Base-by-base conservation (phyloP, 306 rosid genomes). In the Quillaja saponaria region DNA sequence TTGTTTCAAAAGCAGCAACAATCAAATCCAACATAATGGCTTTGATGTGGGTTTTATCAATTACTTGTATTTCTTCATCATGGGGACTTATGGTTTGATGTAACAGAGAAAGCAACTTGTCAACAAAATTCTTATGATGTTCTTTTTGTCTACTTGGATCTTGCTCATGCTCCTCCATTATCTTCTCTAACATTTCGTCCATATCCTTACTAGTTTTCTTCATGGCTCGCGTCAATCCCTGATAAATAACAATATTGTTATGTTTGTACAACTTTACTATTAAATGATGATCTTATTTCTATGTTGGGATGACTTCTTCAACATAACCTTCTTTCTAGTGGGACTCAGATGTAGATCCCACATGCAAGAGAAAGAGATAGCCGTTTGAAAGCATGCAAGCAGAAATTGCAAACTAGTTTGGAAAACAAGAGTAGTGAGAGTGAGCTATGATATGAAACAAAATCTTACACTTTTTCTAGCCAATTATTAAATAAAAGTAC, bases 1-100 rank as follows among this genome's bases (percentile, higher is more conserved):
- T 7, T 5, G 63, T 68, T 11, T 68, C 80, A 0, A 46, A 7
- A 46, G 76, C 52, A 6, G 10, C 83, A 0, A 6, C 8, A 11
- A 85, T 38, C 81, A 85, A 65, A 49, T 73, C 75, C 0, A 67
- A 0, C 18, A 73, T 1, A 19, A 77, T 31, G 34, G 81, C 84
- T 50, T 84, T 84, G 64, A 68, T 73, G 46, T 71, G 61, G 7
- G 74, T 58, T 39, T 65, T 67, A 10, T 37, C 69, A 8, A 78
- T 20, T 4, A 7, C 10, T 7, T 39, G 13, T 1, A 33, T 48
- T 0, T 68, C 46, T 10, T 58, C 34, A 4, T 71, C 62, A 0
- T 39, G n/a, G 0, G 56, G 16, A 6, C 69, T 69, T n/a, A 46
- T 3, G 0, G 60, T 33, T 39, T 68, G 53, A 13, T 72, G 19